Evolutionary conservation across 148 eudicot species (phyloP).

Genomic region (Arbutus unedo): DNA sequence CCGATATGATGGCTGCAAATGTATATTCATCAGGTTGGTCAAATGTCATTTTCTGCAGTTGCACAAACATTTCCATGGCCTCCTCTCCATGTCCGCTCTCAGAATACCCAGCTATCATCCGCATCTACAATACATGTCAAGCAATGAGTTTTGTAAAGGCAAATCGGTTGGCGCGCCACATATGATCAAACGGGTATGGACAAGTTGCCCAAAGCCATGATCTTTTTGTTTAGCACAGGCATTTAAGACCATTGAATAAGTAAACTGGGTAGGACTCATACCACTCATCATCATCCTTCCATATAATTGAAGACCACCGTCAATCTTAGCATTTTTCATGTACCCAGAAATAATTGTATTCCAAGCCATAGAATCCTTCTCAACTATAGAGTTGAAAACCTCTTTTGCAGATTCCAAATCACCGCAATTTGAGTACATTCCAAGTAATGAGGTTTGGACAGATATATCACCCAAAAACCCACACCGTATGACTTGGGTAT

Average conservation of each 20-base stretch:
- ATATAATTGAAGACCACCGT: slow-evolving; percentile 45
- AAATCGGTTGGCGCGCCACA: slow-evolving; percentile 55
- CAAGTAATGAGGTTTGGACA: slow-evolving; percentile 64
- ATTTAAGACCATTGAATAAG: slow-evolving; percentile 66
- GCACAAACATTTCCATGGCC: slow-evolving; percentile 55
- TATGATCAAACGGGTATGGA: slow-evolving; percentile 51
- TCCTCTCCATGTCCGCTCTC: slow-evolving; percentile 55
- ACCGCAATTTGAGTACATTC: slow-evolving; percentile 56
- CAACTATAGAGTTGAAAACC: slow-evolving; percentile 38
- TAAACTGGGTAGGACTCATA: slow-evolving; percentile 54
- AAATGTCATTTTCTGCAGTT: slow-evolving; percentile 28
- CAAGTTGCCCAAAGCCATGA: slow-evolving; percentile 43
- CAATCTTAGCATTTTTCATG: slow-evolving; percentile 46
- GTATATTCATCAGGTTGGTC: slow-evolving; percentile 76
- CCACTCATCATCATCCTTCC: slow-evolving; percentile 43
- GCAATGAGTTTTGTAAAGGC: slow-evolving; percentile 69
- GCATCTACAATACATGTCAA: slow-evolving; percentile 83
- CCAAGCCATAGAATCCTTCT: slow-evolving; percentile 66
- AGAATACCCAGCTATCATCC: slow-evolving; percentile 75
- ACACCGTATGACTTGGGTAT: slow-evolving; percentile 45
- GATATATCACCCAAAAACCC: slow-evolving; percentile 48
- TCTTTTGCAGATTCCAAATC: slow-evolving; percentile 44
- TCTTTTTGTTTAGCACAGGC: slow-evolving; percentile 55
- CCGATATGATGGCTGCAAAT: slow-evolving; percentile 63
- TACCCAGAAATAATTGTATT: slow-evolving; percentile 61